Evolutionary conservation across 2,329 filamentous ascomycete genomes (phyloP).

Genomic region (Fusarium sp.): DNA sequence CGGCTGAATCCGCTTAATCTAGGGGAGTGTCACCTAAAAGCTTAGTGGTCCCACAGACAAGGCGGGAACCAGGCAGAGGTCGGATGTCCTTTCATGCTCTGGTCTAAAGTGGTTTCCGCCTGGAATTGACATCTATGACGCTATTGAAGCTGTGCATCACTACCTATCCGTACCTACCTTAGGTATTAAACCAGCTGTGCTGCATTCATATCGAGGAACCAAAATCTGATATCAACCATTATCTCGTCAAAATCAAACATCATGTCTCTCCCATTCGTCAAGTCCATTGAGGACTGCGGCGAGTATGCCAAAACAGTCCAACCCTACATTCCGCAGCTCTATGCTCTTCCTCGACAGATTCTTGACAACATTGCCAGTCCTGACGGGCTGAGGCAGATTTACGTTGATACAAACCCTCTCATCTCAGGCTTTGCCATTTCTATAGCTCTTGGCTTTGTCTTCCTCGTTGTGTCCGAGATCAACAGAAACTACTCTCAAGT

Average conservation of each 20-base stretch:
- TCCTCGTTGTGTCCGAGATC: conserved; percentile 81
- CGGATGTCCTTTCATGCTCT: conserved; percentile 6
- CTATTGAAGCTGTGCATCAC: background rate
- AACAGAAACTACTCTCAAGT: conserved; percentile 98
- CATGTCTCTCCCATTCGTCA: conserved; percentile 79
- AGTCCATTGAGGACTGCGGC: conserved; percentile 76
- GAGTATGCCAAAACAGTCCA: conserved; percentile 78
- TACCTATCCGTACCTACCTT: background rate
- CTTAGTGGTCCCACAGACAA: conserved; percentile 9
- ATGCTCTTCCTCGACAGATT: conserved; percentile 73
- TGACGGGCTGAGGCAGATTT: conserved; percentile 74
- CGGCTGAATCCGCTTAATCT: conserved; percentile 28
- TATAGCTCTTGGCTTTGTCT: conserved; percentile 73
- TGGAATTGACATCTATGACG: conserved; percentile 32
- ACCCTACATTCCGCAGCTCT: conserved; percentile 77
- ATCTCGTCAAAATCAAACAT: conserved; percentile 28
- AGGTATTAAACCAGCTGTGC: conserved; percentile 17
- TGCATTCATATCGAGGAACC: background rate
- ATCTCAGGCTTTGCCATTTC: conserved; percentile 78
- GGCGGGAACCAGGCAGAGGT: background rate
- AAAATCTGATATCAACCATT: background rate
- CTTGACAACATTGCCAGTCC: conserved; percentile 67
- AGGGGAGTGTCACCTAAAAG: conserved; percentile 6
- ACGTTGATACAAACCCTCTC: conserved; percentile 86
- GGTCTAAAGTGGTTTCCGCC: background rate